Evolutionary conservation across 2,329 filamentous ascomycete species (phyloP), one percentile per base, ranked within the genome.

Genomic region (Fusarium transvaalense): DNA sequence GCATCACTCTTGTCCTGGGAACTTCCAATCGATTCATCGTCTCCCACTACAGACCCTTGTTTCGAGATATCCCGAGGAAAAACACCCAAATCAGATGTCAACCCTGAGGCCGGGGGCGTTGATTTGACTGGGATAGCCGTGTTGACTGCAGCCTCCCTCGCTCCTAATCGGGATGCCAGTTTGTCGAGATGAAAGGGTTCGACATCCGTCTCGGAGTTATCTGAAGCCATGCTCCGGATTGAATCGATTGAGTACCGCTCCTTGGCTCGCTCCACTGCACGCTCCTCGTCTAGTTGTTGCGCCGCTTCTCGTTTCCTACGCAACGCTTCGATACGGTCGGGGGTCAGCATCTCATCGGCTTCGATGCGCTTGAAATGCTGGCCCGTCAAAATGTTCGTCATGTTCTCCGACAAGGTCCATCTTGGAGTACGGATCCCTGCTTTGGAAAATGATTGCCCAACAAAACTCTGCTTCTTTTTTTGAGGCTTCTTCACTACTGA

Each of bases 261-360:
- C 51, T 58, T 66, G 4, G 47, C 47, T 25, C 52, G 52, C n/a
- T 55, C 52, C 21, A 37, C 41, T 6, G 52, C 43, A 10, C 50
- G 64, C 3, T 64, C 64, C 19, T 69, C 64, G n/a, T 71, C 67
- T 35, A 74, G 65, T 32, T 70, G 65, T 9, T 66, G 62, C 4
- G 69, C 71, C 39, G 74, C 68, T 56, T 78, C 75, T 29, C 77
- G 72, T 23, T 67, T 81, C 72, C 76, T 78, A 48, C 79, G 82
- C 23, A 83, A 80, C 50, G 81, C 79, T 67, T 86, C 81, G 25
- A 88, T 77, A 37, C 83, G 82, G 34, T 82, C 80, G 19, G 86
- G 83, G 13, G 86, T 85, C 14, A 89, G 76, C 79, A 88, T 87
- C 76, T 90, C 87, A 52, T 88, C 85, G 0, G 82, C 86, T 64